phyloP scores from a whole-genome alignment of 2,329 filamentous ascomycete genomes.

The Aspergillus tanneri region DNA sequence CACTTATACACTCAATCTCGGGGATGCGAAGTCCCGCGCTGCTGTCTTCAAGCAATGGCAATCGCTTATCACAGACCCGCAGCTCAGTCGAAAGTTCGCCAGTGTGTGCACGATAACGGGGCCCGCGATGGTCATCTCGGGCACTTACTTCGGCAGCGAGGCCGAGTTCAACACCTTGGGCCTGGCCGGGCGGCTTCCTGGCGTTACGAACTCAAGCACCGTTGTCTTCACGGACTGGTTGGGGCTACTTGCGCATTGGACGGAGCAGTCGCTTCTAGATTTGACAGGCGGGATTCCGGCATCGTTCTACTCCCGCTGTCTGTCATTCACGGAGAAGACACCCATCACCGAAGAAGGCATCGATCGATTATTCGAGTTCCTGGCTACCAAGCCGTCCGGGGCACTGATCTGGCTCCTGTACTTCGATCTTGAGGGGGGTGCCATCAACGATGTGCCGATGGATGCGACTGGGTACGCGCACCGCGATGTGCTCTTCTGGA shows the following conservation, averaged over 20 bases:
- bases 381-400: slow-evolving; percentile 52
- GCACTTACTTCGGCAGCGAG: slow-evolving; percentile 61
- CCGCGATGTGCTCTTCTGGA: slow-evolving; percentile 63
- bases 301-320: too few relatives aligned
- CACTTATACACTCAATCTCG: slow-evolving; percentile 55
- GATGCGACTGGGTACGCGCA: slow-evolving; percentile 63
- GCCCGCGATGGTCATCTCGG: slow-evolving; percentile 53
- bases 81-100: slow-evolving; percentile 59
- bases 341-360: slow-evolving; percentile 50
- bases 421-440: slow-evolving; percentile 58
- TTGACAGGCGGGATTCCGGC: slow-evolving; percentile 53
- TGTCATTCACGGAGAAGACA: slow-evolving; percentile 52
- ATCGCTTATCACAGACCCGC: slow-evolving; percentile 53
- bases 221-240: slow-evolving; percentile 31
- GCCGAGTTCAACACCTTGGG: slow-evolving; percentile 53
- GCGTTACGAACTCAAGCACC: slow-evolving; percentile 17
- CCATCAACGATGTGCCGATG: slow-evolving; percentile 55
- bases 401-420: slow-evolving; percentile 61
- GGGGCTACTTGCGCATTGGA: slow-evolving; percentile 27
- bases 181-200: slow-evolving; percentile 28
- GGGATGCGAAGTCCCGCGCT: slow-evolving; percentile 51
- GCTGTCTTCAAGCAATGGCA: slow-evolving; percentile 61
- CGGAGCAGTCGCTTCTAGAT: slow-evolving; percentile 27
- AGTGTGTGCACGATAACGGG: slow-evolving; percentile 53
- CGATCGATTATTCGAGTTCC: slow-evolving; percentile 54